Base-by-base conservation (phyloP, 179 eudicot species). In the Monotropa hypopitys region DNA sequence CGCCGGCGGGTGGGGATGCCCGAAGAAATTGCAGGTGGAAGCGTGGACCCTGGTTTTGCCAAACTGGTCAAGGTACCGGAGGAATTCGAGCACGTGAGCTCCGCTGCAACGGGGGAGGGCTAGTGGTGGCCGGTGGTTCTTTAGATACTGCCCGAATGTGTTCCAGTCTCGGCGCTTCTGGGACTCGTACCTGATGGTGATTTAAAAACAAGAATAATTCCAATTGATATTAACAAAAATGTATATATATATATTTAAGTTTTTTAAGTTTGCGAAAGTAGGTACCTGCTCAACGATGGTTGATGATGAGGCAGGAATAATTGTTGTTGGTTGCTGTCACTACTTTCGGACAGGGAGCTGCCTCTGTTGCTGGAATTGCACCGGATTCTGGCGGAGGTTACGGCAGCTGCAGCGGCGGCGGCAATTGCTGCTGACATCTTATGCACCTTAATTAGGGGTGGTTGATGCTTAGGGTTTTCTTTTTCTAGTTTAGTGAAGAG, bases 91-190 rank as follows among this genome's bases (percentile, higher is more conserved):
- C 7, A 92, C 96, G 72, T 92, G 94, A 18, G 97, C 96, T 3
- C 97, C 97, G 50, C 97, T 92, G 77, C 96, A 91, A 0, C 92
- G 87, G 77, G 83, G 73, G 10, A 92, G 87, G 7, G 83, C 51
- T 7, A 92, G 89, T 0, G 97, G 97, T 0, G 96, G 97, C 2
- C 91, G 82, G 84, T 92, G 97, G 88, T 92, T 92, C 32, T 71
- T 83, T 0, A 92, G 84, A 87, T 92, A 92, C 50, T 91, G 97
- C 0, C 90, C 84, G 84, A 92, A 92, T 0, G 96, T 92, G 88
- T 89, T 89, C 97, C 97, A 92, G 78, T 92, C 97, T 0, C 96
- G 66, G 5, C 96, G 81, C 73, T 92, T 92, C 42, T 92, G 97
- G 80, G 90, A 89, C 82, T 91, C 97, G 81, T 59, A 59, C 66